phyloP scores from a whole-genome alignment of 495 filamentous ascomycete species.

The Neurospora hispaniola region DNA sequence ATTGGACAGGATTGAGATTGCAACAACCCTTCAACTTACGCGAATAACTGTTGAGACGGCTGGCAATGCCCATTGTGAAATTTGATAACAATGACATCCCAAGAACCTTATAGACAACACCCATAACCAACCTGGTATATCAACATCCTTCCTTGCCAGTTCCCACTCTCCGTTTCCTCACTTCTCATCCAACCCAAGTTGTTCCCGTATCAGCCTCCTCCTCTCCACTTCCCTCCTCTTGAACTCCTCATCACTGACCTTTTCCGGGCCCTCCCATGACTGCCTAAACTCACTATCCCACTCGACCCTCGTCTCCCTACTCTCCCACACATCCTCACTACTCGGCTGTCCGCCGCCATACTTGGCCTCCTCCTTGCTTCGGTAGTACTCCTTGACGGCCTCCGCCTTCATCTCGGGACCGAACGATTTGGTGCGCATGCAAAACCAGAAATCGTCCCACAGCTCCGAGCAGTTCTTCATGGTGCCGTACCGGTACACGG shows the following conservation, averaged over 20 bases:
- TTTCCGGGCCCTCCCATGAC: slow-evolving; percentile 38
- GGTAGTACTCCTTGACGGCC: slow-evolving; percentile 59
- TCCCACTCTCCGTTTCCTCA: not conserved
- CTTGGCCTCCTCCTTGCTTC: slow-evolving; percentile 54
- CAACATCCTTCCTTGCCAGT: too few species aligned
- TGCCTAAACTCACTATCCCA: slow-evolving; percentile 32
- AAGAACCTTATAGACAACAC: not conserved
- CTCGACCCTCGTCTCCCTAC: slow-evolving; percentile 41
- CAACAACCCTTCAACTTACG: not conserved
- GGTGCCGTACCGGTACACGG: slow-evolving; percentile 73
- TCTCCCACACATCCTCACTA: slow-evolving; percentile 89
- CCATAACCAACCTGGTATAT: not conserved
- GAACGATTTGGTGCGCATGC: slow-evolving; percentile 67
- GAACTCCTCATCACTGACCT: slow-evolving; percentile 45
- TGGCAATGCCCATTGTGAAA: not conserved
- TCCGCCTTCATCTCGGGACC: slow-evolving; percentile 38
- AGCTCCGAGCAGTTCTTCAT: slow-evolving; percentile 64
- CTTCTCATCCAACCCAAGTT: slow-evolving; percentile 21
- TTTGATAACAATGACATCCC: not conserved
- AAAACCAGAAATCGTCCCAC: slow-evolving; percentile 90
- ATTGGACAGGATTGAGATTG: not conserved
- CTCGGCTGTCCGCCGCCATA: slow-evolving; percentile 56
- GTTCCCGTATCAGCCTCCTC: slow-evolving; percentile 28
- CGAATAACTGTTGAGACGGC: not conserved
- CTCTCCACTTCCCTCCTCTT: slow-evolving; percentile 41